Base-by-base conservation (phyloP, 768 basidiomycete species). In the Strobilomyces confusus region DNA sequence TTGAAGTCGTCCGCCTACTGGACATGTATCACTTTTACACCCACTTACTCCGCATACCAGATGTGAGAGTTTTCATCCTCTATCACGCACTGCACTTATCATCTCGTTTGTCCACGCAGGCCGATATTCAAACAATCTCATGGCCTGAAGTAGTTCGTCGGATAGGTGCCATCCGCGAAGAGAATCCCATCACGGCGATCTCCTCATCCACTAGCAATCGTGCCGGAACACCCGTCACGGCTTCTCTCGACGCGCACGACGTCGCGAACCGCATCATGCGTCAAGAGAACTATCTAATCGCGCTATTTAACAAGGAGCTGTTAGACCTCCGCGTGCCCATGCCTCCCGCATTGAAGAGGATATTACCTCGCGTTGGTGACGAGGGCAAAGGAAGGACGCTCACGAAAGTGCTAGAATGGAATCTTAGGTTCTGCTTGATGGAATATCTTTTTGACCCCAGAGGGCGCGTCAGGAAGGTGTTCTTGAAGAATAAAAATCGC, bases 11-110 rank as follows among this genome's bases (percentile, higher is more conserved):
- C 55, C 81, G 87, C n/a, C 77, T 99, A 44, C 78, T 90, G 54
- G 89, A 94, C 63, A 95, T 98, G 89, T 94, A 97, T 68, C 82
- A 84, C 43, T 99, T 99, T 71, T 99, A 93, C 73, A 95, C 92
- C 0, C 77, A 98, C 71, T 77, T 99, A 25, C 82, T 99, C 44
- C 88, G 84, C 58, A 87, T 99, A 37, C 97, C 95, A 22, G 97
- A 99, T 63, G 97, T 97, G 65, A 72, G 81, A 64, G 2, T 41
- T 45, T 52, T 34, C 25, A 30, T 29, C 19, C 22, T 45, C 19
- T 22, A 12, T 40, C 37, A 32, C 51, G 9, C 25, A 12, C 14
- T 17, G 23, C 26, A 34, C 60, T 68, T 14, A 69, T 55, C 17
- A n/a, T 30, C 14, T 44, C 34, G 12, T 52, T 50, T 49, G n/a